Percentiles rank a stretch among this genome's conserved stretches.
Conservation (phyloP, 805 yeast species). For the Candida morakotiae region DNA sequence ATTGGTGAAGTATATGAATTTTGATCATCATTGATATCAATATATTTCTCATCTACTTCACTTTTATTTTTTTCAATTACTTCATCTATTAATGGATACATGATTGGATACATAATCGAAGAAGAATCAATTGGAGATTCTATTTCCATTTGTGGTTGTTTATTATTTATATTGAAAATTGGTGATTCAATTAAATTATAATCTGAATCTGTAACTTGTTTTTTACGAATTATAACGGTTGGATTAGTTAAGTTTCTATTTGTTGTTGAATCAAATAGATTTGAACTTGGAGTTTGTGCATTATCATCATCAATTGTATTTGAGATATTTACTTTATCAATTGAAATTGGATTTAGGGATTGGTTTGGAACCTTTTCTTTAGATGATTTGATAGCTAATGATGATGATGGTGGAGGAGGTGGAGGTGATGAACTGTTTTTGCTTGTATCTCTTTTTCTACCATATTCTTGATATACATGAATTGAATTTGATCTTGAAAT, state of each 20-base stretch:
- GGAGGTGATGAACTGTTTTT: not conserved
- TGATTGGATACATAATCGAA: not conserved
- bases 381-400: not conserved
- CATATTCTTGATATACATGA: conserved; percentile 6
- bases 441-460: conserved; percentile 1
- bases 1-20: conserved; percentile 2
- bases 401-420: not conserved
- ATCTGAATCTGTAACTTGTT: conserved; percentile 3
- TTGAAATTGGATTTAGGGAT: not conserved
- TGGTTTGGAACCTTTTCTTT: too few species aligned
- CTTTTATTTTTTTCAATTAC: not conserved
- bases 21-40: not conserved
- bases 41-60: not conserved
- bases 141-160: not conserved
- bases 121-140: not conserved
- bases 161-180: not conserved
- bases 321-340: not conserved
- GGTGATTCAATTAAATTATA: conserved; percentile 5
- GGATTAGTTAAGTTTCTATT: conserved; percentile 2
- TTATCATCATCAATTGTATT: conserved; percentile 10
- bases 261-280: not conserved
- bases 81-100: conserved; percentile 1
- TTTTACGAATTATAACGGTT: conserved; percentile 9
- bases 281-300: conserved; percentile 8
- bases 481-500: conserved; percentile 9